Base-by-base conservation (phyloP, 2,329 filamentous ascomycete species). In the Bipolaris victoriae region DNA sequence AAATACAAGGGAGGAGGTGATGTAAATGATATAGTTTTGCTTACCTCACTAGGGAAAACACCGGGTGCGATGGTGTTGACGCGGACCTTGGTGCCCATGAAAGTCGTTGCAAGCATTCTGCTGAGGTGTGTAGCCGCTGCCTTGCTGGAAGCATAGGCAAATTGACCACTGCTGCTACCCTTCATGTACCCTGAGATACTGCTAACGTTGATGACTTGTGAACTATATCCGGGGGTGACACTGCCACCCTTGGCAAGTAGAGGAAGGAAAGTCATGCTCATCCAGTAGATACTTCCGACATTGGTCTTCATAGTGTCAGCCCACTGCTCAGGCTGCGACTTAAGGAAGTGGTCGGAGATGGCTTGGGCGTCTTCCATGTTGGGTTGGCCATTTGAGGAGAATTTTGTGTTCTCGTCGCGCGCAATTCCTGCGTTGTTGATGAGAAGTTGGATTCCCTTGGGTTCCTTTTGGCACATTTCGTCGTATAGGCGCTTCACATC, bases 341-440 rank as follows among this genome's bases (percentile, higher is more conserved):
- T 78, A 61, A 82, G 74, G 60, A 85, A 81, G 63, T 84, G 81
- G 44, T 83, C 73, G 3, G 80, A 80, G 52, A 85, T 79, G 20
- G 81, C 76, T 62, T 82, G 67, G 0, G 83, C 72, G 36, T 78
- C 74, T 22, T 70, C 77, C 70, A 80, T 78, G 52, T 85, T 79
- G 3, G 82, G 82, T 57, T 81, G 71, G n/a, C 79, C 79, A n/a
- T 73, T 76, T 15, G 73, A 71, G 46, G 78, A 81, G 64, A 80
- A 83, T 49, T 79, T 80, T 1, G 82, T 85, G 49, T 77, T 76
- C 41, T 83, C 78, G 61, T 86, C 84, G 31, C 77, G 75, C 13
- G 83, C 82, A 52, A 84, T 78, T 1, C 83, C 82, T 7, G 82
- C 82, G 52, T 83, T 84, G 68, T 84, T 84, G 18, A 84, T 80